A percentile compares a stretch with the other conserved stretches of the same genome.
Conservation (phyloP, 371 early-diverging fungal species). For the Rhizomucor pusillus region DNA sequence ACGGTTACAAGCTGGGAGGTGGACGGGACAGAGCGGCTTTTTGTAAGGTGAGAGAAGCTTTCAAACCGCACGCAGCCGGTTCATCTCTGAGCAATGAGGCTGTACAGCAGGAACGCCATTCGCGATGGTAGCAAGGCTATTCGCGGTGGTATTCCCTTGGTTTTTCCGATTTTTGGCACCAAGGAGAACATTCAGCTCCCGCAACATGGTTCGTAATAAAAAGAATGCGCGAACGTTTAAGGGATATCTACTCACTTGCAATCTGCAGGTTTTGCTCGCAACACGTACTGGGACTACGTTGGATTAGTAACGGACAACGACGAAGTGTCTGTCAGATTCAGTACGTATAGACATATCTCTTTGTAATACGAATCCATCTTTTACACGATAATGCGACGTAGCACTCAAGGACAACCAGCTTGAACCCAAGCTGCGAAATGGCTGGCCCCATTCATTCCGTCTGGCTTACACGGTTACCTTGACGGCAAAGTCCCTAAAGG, state of each 20-base stretch:
- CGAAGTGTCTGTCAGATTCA: conserved; percentile 66
- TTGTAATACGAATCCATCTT: no score
- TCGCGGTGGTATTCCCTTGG: conserved; percentile 81
- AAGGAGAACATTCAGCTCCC: conserved; percentile 61
- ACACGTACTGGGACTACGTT: conserved; percentile 64
- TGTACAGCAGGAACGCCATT: conserved; percentile 59
- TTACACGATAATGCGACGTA: conserved; percentile 9
- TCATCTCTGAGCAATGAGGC: neutral
- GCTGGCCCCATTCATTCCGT: conserved; percentile 76
- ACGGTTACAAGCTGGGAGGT: conserved; percentile 80
- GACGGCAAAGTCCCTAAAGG: conserved; percentile 62
- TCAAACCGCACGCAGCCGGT: neutral
- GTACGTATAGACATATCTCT: conserved; percentile 33
- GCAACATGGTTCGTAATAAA: conserved; percentile 49
- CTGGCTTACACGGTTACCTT: conserved; percentile 81
- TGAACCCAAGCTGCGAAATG: conserved; percentile 50
- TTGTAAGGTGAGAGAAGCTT: conserved; percentile 60
- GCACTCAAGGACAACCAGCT: conserved; percentile 61
- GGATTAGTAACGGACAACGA: conserved; percentile 54
- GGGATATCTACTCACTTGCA: conserved; percentile 4
- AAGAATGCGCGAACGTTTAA: neutral
- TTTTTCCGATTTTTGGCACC: conserved; percentile 84
- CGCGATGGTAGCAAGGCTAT: conserved; percentile 83
- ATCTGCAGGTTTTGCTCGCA: conserved; percentile 82
- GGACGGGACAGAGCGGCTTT: conserved; percentile 66